phyloP scores from a whole-genome alignment of 306 rosid species.

The Trichosanthes truncata region DNA sequence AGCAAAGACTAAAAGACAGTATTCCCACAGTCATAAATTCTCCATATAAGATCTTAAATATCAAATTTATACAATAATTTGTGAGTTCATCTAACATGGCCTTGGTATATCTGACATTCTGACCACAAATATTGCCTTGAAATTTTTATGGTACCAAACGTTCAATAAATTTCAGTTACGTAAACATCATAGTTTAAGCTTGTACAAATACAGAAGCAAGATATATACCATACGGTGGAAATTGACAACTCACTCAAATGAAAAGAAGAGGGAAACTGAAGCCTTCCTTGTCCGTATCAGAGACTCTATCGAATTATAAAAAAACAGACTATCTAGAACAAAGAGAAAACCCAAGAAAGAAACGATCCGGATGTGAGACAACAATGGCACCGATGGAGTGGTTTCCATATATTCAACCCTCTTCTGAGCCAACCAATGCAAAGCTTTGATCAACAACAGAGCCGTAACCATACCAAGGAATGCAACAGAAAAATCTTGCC shows the following conservation, averaged over 20 bases:
- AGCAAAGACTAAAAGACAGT: not conserved
- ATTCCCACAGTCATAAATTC: not conserved
- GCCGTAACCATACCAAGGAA: slow-evolving; percentile 92
- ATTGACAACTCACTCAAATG: slow-evolving; percentile 74
- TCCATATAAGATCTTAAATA: not conserved
- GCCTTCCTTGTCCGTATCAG: slow-evolving; percentile 61
- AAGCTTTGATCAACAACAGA: slow-evolving; percentile 70
- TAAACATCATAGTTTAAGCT: not conserved
- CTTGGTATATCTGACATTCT: not conserved
- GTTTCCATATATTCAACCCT: slow-evolving; percentile 98
- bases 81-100: not conserved
- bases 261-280: slow-evolving; percentile 88
- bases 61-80: not conserved
- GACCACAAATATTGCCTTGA: not conserved
- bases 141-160: not conserved
- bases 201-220: not conserved
- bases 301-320: slow-evolving; percentile 52
- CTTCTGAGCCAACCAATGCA: slow-evolving; percentile 99
- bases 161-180: not conserved
- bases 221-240: not conserved
- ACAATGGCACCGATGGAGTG: slow-evolving; percentile 67
- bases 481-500: slow-evolving; percentile 92
- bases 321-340: slow-evolving; percentile 60
- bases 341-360: slow-evolving; percentile 90
- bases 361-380: slow-evolving; percentile 84